Evolutionary conservation across 306 rosid genomes (phyloP), one percentile per base, ranked within the genome.

Genomic region (Astragalus glycyphyllos): DNA sequence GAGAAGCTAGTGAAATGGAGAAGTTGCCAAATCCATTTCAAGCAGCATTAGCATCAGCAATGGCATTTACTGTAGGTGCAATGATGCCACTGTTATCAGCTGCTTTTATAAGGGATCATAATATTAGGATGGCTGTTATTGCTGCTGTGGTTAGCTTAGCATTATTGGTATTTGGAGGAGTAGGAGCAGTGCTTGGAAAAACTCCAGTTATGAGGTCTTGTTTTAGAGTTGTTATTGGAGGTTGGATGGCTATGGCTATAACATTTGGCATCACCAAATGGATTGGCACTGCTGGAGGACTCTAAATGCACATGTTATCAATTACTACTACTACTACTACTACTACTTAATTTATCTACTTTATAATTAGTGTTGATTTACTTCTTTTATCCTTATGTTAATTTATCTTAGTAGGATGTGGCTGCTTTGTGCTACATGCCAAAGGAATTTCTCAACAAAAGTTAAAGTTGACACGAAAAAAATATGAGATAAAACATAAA

Each of bases 171-270:
- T 89, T 89, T 41, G 92, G 96, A 57, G 83, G 40, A 1, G 57
- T 65, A 0, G 96, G 96, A 20, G 96, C 92, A 10, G 53, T 54
- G 56, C 40, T 89, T 58, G 96, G 92, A 11, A 76, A 81, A 40
- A 80, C 90, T 8, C 72, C 90, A 4, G 47, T 81, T n/a, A n/a
- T 1, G 8, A 87, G 55, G 51, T 85, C 96, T 11, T 83, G 90
- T 71, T 12, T 79, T 1, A 77, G 96, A 40, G 89, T 85, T 1
- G 71, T 85, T 6, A 29, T 85, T 49, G 96, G 96, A 46, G 96
- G 96, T 49, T 89, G 96, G 90, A 45, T 87, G 72, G 96, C 92
- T 50, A 89, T 87, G 92, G 88, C 90, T 1, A 73, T 89, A 5
- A 89, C 96, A 5, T 85, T 85, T 68, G 96, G 92, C 50, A 81